Percentiles rank a stretch among this genome's conserved stretches.
phyloP scores from a whole-genome alignment of 306 rosid genomes.

The Pterocarpus santalinus region DNA sequence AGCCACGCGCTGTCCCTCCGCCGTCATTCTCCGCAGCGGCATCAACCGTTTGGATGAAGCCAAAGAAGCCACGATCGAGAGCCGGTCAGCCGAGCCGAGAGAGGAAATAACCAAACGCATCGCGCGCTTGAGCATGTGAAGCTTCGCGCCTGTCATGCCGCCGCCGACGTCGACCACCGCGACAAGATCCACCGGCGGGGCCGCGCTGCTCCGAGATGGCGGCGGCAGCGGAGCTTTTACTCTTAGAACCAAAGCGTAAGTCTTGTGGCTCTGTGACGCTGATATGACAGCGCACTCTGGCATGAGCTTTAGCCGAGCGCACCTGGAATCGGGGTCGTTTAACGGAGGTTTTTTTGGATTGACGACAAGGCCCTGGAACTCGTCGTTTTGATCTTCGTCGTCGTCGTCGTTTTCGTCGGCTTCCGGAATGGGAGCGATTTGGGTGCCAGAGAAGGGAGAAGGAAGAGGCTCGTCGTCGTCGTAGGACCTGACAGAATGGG shows the following conservation, averaged over 20 bases:
- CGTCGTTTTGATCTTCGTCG: slow-evolving; percentile 34
- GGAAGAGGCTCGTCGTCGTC: slow-evolving; percentile 71
- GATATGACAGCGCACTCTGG: slow-evolving; percentile 70
- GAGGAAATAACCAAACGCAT: slow-evolving; percentile 72
- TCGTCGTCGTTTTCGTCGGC: slow-evolving; percentile 55
- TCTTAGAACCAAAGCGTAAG: slow-evolving; percentile 62
- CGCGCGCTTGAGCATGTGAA: slow-evolving; percentile 72
- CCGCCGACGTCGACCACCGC: slow-evolving; percentile 67
- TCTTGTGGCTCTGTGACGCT: slow-evolving; percentile 49
- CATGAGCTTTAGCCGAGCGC: slow-evolving; percentile 59
- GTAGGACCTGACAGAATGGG: slow-evolving; percentile 50
- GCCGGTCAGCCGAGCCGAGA: slow-evolving; percentile 65
- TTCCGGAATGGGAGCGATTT: slow-evolving; percentile 63
- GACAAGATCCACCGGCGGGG: slow-evolving; percentile 69
- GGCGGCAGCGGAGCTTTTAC: slow-evolving; percentile 70
- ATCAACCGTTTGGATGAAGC: slow-evolving; percentile 53
- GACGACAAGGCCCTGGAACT: slow-evolving; percentile 69
- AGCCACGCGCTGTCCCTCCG: slow-evolving; percentile 64
- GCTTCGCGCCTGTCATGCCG: slow-evolving; percentile 63
- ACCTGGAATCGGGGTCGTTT: slow-evolving; percentile 41
- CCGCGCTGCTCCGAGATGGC: neutral
- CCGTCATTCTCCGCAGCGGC: slow-evolving; percentile 64
- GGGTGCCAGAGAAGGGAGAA: slow-evolving; percentile 40
- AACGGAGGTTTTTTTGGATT: slow-evolving; percentile 50
- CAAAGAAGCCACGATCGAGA: slow-evolving; percentile 67